phyloP scores from a whole-genome alignment of 1,139 yeast genomes.

The Scheffersomyces segobiensis region DNA sequence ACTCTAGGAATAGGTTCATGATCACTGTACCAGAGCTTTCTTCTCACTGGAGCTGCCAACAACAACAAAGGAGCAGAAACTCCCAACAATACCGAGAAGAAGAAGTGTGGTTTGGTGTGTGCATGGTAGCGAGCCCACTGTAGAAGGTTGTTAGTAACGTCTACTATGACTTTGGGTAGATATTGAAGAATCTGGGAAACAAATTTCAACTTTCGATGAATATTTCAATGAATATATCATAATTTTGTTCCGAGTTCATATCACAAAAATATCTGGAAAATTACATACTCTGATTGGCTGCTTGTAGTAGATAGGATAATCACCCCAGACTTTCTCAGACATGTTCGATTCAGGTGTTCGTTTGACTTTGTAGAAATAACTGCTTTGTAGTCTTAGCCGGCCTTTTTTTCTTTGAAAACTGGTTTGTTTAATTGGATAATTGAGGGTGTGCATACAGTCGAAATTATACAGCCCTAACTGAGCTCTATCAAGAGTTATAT shows the following conservation, averaged over 20 bases:
- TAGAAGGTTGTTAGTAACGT: constrained; percentile 27
- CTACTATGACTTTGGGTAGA: too few species aligned
- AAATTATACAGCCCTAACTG: background rate
- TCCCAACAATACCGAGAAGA: constrained; percentile 69
- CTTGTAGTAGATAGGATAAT: constrained; percentile 60
- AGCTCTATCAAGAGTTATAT: background rate
- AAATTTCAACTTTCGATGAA: background rate
- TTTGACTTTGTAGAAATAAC: background rate
- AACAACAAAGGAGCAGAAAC: constrained; percentile 66
- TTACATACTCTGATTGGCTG: constrained; percentile 64
- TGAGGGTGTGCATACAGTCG: background rate
- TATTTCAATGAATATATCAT: background rate
- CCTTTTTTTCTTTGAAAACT: background rate
- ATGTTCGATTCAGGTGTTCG: constrained; percentile 5
- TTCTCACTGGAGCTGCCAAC: constrained; percentile 67
- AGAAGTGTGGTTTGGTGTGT: constrained; percentile 76
- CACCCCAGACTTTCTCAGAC: constrained; percentile 47
- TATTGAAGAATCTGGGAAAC: background rate
- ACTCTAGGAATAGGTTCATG: constrained; percentile 66
- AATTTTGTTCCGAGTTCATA: background rate
- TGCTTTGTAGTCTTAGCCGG: background rate
- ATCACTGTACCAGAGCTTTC: constrained; percentile 65
- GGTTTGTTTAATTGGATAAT: background rate
- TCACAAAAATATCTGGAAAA: background rate
- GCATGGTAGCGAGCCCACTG: constrained; percentile 82